A percentile compares a stretch with the other conserved stretches of the same genome.
Conservation (phyloP, 805 yeast genomes). For the Jamesozyma lodderae region DNA sequence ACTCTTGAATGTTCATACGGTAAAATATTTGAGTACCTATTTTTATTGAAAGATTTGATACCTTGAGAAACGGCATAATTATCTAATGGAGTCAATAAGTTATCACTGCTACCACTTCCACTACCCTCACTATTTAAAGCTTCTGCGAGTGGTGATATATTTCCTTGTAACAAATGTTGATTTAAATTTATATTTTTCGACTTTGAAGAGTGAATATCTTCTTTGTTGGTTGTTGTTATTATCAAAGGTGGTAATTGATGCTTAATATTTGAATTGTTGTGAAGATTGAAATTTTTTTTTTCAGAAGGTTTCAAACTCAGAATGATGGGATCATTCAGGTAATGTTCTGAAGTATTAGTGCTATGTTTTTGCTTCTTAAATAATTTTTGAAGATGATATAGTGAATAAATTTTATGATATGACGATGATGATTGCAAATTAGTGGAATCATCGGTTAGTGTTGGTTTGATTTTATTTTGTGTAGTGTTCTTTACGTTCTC, state of each 20-base stretch:
- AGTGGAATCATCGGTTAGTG: background rate
- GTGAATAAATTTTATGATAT: constrained; percentile 19
- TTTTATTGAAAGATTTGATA: constrained; percentile 67
- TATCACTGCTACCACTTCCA: constrained; percentile 12
- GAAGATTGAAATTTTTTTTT: background rate
- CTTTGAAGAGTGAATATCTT: background rate
- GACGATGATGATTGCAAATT: constrained; percentile 13
- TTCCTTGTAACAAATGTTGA: background rate
- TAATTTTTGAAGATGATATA: constrained; percentile 17
- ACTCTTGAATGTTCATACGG: constrained; percentile 84
- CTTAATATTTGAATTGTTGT: background rate
- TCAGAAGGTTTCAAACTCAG: background rate
- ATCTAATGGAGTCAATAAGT: constrained; percentile 24
- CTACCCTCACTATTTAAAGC: background rate
- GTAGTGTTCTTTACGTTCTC: background rate
- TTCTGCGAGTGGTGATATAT: background rate
- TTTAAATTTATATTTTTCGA: no score
- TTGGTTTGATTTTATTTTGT: background rate
- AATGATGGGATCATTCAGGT: no score
- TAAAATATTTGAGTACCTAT: constrained; percentile 77
- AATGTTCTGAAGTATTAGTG: background rate
- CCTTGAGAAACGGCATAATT: constrained; percentile 50
- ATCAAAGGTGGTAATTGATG: constrained; percentile 3
- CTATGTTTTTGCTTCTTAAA: constrained; percentile 10
- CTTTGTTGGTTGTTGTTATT: background rate